Base-by-base conservation (phyloP, 1,139 yeast genomes). In the Protomyces pachydermus region DNA sequence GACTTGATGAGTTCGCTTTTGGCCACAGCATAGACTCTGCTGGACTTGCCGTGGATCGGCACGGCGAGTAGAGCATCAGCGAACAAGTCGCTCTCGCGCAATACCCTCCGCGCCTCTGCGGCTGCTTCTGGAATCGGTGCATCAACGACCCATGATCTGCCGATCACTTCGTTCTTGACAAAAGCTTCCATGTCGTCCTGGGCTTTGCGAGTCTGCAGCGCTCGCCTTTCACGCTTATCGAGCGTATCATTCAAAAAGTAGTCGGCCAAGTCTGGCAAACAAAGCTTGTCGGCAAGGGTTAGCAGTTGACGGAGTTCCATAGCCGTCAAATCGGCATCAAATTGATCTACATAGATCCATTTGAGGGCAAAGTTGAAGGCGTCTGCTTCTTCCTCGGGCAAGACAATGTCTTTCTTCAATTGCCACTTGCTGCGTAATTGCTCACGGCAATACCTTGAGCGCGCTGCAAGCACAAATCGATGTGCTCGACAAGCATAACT, bases 1-100 rank as follows among this genome's bases (percentile, higher is more conserved):
- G 87, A 82, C 56, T 91, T 74, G 8, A 80, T 75, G 46, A 88
- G 72, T 65, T 87, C 81, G 0, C 88, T 80, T 61, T 84, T 78
- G 72, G 88, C 88, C 4, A 80, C 84, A 0, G 93, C 90, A 69
- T 83, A 87, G 66, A 78, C 57, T 28, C 52, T 20, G 5, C 28
- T 20, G 42, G 54, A 38, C 14, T 39, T 56, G 18, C 48, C 57
- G 14, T 60, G 66, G 28, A 54, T 64, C n/a, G 66, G 53, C 16
- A 65, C 68, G 4, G 51, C 58, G 5, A 68, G 56, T 23, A 68
- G 35, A 8, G 68, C 56, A 46, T 67, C 69, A 12, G 69, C 69
- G 18, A 65, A 65, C 18, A 56, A 32, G 23, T 51, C 60, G n/a
- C 25, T n/a, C 23, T 62, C 42, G 10, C 54, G 65, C 35, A 56